Percentiles rank a stretch among this genome's conserved stretches.
phyloP scores from a whole-genome alignment of 2,329 filamentous ascomycete genomes.

The Hirsutella thompsonii region DNA sequence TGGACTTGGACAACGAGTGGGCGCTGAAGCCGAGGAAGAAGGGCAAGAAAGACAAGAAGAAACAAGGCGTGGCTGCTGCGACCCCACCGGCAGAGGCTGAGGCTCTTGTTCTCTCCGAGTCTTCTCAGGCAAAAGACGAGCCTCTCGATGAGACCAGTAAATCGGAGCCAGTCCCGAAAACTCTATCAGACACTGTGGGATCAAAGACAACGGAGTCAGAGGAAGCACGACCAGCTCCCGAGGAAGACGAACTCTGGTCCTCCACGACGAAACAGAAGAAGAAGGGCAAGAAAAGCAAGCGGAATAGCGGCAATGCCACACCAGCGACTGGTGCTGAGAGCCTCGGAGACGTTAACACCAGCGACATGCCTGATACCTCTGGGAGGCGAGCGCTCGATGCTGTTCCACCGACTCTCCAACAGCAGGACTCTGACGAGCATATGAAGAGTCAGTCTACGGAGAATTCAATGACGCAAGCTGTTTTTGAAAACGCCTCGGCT shows the following conservation, averaged over 20 bases:
- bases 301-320: slow-evolving; percentile 1
- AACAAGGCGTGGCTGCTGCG: slow-evolving; percentile 5
- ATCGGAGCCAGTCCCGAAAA: neutral
- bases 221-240: neutral
- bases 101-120: neutral
- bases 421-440: too few relatives aligned
- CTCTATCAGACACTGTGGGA: neutral
- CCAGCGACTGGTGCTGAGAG: slow-evolving; percentile 2
- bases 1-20: slow-evolving; percentile 7
- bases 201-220: neutral
- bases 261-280: slow-evolving; percentile 27
- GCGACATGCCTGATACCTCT: too few relatives aligned
- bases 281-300: slow-evolving; percentile 20
- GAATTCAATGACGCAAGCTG: too few relatives aligned
- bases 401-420: too few relatives aligned
- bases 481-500: too few relatives aligned
- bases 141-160: too few relatives aligned
- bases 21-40: slow-evolving; percentile 14
- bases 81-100: neutral
- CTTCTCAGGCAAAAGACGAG: neutral
- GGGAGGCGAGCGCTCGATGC: too few relatives aligned
- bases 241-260: slow-evolving; percentile 9
- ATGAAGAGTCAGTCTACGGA: too few relatives aligned
- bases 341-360: neutral
- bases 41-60: slow-evolving; percentile 24